A percentile compares a stretch with the other conserved stretches of the same genome.
Conservation (phyloP, 352 stramenopile species). For the Phytophthora constricta region DNA sequence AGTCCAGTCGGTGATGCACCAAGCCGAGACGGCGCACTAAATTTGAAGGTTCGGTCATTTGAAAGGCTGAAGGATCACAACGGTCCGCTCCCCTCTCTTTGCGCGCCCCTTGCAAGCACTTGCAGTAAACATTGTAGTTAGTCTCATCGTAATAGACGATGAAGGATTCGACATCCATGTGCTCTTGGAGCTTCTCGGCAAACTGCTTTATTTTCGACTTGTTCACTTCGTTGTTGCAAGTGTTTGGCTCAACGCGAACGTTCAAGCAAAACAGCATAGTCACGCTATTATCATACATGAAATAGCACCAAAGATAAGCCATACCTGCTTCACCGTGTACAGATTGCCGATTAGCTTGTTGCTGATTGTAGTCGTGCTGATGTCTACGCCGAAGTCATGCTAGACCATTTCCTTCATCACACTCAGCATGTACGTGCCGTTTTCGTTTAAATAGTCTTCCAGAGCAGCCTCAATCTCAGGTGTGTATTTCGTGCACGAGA, state of each 20-base stretch:
- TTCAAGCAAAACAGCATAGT: background rate
- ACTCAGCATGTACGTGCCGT: constrained; percentile 2
- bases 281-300: background rate
- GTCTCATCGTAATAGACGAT: constrained; percentile 20
- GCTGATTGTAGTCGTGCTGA: background rate
- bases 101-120: constrained; percentile 2
- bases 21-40: background rate
- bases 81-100: background rate
- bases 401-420: background rate
- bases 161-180: background rate
- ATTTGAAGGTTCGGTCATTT: constrained; percentile 15
- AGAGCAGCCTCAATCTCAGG: constrained; percentile 11
- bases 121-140: constrained; percentile 21
- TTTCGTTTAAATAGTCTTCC: constrained; percentile 1
- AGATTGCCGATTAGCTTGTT: constrained; percentile 1
- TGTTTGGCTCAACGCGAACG: background rate
- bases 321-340: constrained; percentile 21
- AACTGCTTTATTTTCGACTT: constrained; percentile 8
- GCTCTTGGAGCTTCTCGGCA: background rate
- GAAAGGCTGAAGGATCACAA: background rate
- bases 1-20: background rate
- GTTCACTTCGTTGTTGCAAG: constrained; percentile 17
- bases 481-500: background rate
- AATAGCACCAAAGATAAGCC: background rate
- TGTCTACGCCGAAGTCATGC: background rate